These are phyloP conservation scores for Myriosclerotinia duriaeana DNA, from an alignment of 2,329 filamentous ascomycete species.

Conservation along the genomic window DNA sequence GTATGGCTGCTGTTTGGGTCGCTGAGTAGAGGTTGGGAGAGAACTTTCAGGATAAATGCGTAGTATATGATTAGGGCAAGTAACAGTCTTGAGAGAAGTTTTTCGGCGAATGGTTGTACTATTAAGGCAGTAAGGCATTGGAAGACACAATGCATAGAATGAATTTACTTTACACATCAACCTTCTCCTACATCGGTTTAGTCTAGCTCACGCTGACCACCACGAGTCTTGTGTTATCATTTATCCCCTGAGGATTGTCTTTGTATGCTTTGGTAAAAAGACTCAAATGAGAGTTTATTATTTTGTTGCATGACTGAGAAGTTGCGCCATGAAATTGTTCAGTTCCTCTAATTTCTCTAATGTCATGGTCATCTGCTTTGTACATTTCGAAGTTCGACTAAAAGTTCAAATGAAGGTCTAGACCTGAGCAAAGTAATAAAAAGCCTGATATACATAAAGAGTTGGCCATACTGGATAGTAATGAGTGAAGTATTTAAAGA, in stretches of 20 bases:
- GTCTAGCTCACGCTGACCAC: not conserved
- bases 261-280: not conserved
- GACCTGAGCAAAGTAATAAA: too few relatives aligned
- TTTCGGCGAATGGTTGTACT: conserved; percentile 3
- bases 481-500: too few relatives aligned
- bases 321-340: not conserved
- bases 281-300: not conserved
- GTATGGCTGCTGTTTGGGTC: conserved; percentile 95
- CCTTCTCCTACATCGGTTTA: not conserved
- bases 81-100: not conserved
- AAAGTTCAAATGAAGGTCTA: too few relatives aligned
- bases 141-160: not conserved
- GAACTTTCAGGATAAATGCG: not conserved
- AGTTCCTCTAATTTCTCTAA: too few relatives aligned
- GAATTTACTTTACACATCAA: not conserved
- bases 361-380: too few relatives aligned
- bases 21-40: conserved; percentile 62
- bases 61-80: not conserved
- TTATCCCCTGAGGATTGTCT: not conserved
- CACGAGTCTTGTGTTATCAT: not conserved
- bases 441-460: too few relatives aligned
- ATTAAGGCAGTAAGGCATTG: not conserved
- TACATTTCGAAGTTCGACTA: too few relatives aligned
- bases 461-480: too few relatives aligned
- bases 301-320: not conserved